These are phyloP conservation scores for Nicotiana knightiana DNA, from an alignment of 257 asterid species.

Conservation along the genomic window DNA sequence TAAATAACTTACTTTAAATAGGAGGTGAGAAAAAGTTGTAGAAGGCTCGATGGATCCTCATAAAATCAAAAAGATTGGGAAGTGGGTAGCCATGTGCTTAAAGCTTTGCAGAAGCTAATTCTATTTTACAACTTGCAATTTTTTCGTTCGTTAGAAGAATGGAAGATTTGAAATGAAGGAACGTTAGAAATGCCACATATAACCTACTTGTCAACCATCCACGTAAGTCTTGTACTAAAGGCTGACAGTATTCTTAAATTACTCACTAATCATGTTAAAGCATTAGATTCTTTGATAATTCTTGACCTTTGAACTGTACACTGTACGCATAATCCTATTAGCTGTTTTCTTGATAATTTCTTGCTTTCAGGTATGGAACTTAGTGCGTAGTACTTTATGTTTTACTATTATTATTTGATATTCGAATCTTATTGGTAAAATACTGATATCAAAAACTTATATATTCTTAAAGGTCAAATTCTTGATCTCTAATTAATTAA, in stretches of 20 bases:
- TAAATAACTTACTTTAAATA: too few relatives aligned
- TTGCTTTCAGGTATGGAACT: neutral
- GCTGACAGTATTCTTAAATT: neutral
- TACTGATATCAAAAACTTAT: too few relatives aligned
- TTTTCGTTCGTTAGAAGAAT: neutral
- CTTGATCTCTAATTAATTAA: too few relatives aligned
- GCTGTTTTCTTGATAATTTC: slow-evolving; percentile 2
- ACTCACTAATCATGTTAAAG: neutral
- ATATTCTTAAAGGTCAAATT: too few relatives aligned
- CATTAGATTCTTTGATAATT: neutral
- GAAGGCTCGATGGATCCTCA: too few relatives aligned
- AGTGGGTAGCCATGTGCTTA: slow-evolving; percentile 41
- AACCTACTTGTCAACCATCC: slow-evolving; percentile 8
- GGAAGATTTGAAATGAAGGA: slow-evolving; percentile 7
- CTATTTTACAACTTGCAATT: slow-evolving; percentile 23
- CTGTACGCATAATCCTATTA: neutral
- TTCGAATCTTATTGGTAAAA: too few relatives aligned
- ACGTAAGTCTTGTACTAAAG: neutral
- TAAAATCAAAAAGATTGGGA: too few relatives aligned
- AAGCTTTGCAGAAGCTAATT: neutral
- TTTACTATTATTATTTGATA: too few relatives aligned
- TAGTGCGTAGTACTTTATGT: slow-evolving; percentile 1
- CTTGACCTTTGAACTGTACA: neutral
- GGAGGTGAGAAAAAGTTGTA: too few relatives aligned
- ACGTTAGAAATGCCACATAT: slow-evolving; percentile 14